phyloP scores from a whole-genome alignment of 805 yeast genomes.

The Hanseniaspora mollemarum region DNA sequence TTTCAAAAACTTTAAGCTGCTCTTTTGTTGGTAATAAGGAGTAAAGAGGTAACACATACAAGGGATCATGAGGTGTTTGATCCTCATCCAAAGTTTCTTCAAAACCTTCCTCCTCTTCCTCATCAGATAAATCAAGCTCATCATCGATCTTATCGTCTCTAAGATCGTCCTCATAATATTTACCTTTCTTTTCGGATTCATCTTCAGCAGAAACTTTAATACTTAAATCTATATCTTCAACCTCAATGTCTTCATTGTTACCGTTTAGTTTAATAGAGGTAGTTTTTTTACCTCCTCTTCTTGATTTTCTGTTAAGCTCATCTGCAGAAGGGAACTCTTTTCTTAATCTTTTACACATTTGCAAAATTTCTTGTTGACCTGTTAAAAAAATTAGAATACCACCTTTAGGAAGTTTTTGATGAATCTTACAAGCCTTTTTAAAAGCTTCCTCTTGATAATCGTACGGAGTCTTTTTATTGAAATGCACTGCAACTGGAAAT shows the following conservation, averaged over 20 bases:
- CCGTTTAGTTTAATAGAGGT: constrained; percentile 41
- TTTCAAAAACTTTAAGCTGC: constrained; percentile 83
- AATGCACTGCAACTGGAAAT: constrained; percentile 84
- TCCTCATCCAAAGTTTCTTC: constrained; percentile 63
- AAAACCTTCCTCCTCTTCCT: constrained; percentile 46
- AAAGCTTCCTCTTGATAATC: constrained; percentile 82
- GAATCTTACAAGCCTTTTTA: constrained; percentile 76
- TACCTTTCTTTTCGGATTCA: constrained; percentile 28
- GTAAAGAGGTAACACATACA: constrained; percentile 83
- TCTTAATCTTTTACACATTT: constrained; percentile 58
- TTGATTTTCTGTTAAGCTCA: constrained; percentile 23
- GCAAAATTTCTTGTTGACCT: constrained; percentile 83
- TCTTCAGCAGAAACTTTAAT: constrained; percentile 29
- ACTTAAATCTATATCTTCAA: constrained; percentile 76
- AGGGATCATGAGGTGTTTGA: constrained; percentile 62
- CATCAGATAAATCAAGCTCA: constrained; percentile 19
- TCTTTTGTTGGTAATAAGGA: constrained; percentile 88
- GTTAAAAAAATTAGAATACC: constrained; percentile 86
- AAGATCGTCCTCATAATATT: constrained; percentile 27
- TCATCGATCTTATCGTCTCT: constrained; percentile 30
- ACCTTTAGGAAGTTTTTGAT: constrained; percentile 77
- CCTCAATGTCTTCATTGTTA: constrained; percentile 61
- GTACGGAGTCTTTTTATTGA: constrained; percentile 63
- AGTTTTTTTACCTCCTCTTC: constrained; percentile 21
- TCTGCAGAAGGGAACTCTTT: constrained; percentile 50